phyloP scores from a whole-genome alignment of 177 flowering plant species.

The Vitis hybrid region DNA sequence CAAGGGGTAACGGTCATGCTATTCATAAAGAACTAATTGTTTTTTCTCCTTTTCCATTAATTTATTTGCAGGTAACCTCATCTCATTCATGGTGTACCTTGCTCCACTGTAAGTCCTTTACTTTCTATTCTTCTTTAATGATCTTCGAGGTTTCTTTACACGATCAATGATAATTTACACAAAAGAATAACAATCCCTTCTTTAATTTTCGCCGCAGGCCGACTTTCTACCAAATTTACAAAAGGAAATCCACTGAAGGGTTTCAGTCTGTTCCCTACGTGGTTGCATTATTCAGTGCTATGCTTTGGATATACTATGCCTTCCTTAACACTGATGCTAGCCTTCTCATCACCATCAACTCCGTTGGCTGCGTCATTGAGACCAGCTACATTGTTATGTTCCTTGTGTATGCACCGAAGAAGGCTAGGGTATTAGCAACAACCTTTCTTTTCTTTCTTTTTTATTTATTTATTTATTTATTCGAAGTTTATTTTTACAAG shows the following conservation, averaged over 20 bases:
- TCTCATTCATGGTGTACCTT: slow-evolving; percentile 47
- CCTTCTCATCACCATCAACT: slow-evolving; percentile 71
- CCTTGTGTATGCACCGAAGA: slow-evolving; percentile 52
- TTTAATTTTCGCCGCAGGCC: slow-evolving; percentile 41
- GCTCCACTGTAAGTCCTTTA: slow-evolving; percentile 50
- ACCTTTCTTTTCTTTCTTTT: background rate
- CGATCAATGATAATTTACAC: too few species aligned
- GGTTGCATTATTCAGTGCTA: slow-evolving; percentile 64
- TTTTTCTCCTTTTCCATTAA: background rate
- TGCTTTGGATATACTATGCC: slow-evolving; percentile 81
- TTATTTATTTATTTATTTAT: background rate
- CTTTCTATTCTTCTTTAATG: background rate
- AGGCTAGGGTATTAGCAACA: slow-evolving; percentile 43
- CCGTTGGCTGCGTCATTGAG: slow-evolving; percentile 64
- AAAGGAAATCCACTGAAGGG: slow-evolving; percentile 80
- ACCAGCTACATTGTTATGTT: slow-evolving; percentile 50
- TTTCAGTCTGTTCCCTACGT: slow-evolving; percentile 78
- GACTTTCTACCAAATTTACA: slow-evolving; percentile 53
- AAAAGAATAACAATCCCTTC: background rate
- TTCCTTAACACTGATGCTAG: slow-evolving; percentile 31
- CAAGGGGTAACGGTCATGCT: too few species aligned
- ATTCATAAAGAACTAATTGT: background rate
- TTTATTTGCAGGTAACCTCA: slow-evolving; percentile 42
- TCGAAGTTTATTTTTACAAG: slow-evolving; percentile 51
- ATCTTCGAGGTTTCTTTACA: background rate